Base-by-base conservation (phyloP, 768 basidiomycete species). In the Arthromyces matolae region DNA sequence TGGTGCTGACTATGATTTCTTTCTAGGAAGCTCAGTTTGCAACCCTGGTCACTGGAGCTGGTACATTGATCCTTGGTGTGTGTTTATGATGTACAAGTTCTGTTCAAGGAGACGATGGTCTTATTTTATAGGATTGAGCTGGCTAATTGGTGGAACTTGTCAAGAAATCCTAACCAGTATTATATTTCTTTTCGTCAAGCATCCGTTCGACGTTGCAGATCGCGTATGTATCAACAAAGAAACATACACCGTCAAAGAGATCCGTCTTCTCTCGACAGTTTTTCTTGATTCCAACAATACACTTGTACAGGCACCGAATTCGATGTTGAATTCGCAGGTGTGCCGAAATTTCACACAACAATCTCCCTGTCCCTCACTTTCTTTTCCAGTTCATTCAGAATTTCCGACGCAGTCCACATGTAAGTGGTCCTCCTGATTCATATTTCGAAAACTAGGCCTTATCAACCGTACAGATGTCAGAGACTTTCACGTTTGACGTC, bases 131-230 rank as follows among this genome's bases (percentile, higher is more conserved):
- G 83, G 84, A 58, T 71, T 92, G 35, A 87, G 86, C 53, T 93
- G 90, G 90, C 79, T 93, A 46, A 90, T 94, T 55, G 93, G 92
- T 31, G 73, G 75, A 36, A 87, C 83, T 45, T 73, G 89, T 51
- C 80, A 88, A 52, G 89, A 93, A 64, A 81, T 93, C 36, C 73
- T 94, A 46, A 81, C 81, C 4, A 84, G 85, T 49, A 89, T 93
- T 63, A 92, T 94, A 60, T 94, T 96, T 77, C 73, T 96, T 23
- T 93, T 94, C 67, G 76, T 92, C 64, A 89, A 89, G 59, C 84
- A 88, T 60, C 86, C 85, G 0, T 88, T 84, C 71, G 88, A 90
- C 64, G 87, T 90, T 20, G 86, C 86, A 20, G 89, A 92, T 66
- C 69, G 84, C 37, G 76, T 94, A 41, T 68, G 66, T 42, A 52